Evolutionary conservation across 1,139 yeast species (phyloP).

Genomic region (Suhomyces guaymorum): DNA sequence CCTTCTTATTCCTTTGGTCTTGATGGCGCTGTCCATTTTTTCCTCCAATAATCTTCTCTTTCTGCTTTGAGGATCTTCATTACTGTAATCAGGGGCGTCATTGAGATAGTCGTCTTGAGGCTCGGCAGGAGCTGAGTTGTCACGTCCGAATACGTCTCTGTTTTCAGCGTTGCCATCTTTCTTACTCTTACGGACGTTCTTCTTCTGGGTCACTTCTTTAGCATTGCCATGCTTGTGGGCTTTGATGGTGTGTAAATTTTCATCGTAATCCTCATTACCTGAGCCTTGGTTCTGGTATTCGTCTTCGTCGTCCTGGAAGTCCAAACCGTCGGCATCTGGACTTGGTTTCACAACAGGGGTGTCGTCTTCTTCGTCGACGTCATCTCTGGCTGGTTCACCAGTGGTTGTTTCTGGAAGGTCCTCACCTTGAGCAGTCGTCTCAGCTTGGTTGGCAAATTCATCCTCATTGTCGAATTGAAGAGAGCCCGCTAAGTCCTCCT

Average conservation of each 20-base stretch:
- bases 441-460: constrained; percentile 13
- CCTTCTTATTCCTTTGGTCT: constrained; percentile 59
- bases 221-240: constrained; percentile 28
- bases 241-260: constrained; percentile 33
- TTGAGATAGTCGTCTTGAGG: constrained; percentile 13
- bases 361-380: constrained; percentile 9
- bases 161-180: constrained; percentile 11
- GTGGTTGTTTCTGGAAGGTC: constrained; percentile 9
- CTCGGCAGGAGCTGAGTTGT: constrained; percentile 6
- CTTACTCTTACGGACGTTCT: constrained; percentile 34
- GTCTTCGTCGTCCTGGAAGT: background rate
- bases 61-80: constrained; percentile 52
- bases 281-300: background rate
- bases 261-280: constrained; percentile 15
- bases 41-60: constrained; percentile 80
- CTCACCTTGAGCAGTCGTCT: background rate
- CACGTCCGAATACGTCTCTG: constrained; percentile 15
- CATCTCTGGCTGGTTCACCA: background rate
- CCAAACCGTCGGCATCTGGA: constrained; percentile 1
- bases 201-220: constrained; percentile 38
- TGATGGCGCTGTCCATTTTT: constrained; percentile 73
- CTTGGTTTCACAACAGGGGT: constrained; percentile 5
- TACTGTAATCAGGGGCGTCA: constrained; percentile 19
- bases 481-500: constrained; percentile 4
- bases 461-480: constrained; percentile 5